phyloP scores from a whole-genome alignment of 805 yeast genomes.

The Starmera quercuum region DNA sequence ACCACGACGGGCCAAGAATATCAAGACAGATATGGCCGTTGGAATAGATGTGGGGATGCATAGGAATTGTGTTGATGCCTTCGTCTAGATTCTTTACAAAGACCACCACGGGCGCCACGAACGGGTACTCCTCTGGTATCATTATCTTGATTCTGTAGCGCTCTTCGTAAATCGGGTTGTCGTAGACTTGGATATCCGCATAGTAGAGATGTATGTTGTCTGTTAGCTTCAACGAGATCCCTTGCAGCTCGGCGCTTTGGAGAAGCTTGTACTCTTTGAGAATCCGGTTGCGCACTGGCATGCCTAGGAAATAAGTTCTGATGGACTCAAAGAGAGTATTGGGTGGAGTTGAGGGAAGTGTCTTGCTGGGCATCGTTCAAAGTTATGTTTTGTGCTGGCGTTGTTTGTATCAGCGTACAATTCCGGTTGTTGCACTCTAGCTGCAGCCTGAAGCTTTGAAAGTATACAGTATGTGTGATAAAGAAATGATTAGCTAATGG shows the following conservation, averaged over 20 bases:
- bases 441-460: conserved; percentile 6
- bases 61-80: conserved; percentile 35
- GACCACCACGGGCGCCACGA: conserved; percentile 48
- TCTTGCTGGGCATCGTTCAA: too few species aligned
- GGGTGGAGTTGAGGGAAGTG: neutral
- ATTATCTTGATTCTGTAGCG: conserved; percentile 35
- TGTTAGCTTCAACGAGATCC: conserved; percentile 22
- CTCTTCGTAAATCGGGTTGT: conserved; percentile 29
- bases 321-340: conserved; percentile 1
- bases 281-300: conserved; percentile 16
- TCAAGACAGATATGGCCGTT: conserved; percentile 77
- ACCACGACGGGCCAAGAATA: conserved; percentile 39
- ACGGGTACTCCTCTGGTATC: conserved; percentile 44
- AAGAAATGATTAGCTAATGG: too few species aligned
- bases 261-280: conserved; percentile 17
- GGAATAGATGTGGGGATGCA: conserved; percentile 69
- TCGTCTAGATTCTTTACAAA: conserved; percentile 27
- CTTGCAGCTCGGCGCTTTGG: conserved; percentile 12
- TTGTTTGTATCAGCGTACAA: neutral
- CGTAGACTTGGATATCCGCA: conserved; percentile 29
- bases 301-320: conserved; percentile 2
- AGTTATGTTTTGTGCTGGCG: neutral
- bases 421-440: conserved; percentile 1
- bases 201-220: conserved; percentile 25
- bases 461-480: too few species aligned